Percentiles rank a stretch among this genome's conserved stretches.
Evolutionary conservation across 2,329 filamentous ascomycete species (phyloP).

Genomic region (Bipolaris gigantea): DNA sequence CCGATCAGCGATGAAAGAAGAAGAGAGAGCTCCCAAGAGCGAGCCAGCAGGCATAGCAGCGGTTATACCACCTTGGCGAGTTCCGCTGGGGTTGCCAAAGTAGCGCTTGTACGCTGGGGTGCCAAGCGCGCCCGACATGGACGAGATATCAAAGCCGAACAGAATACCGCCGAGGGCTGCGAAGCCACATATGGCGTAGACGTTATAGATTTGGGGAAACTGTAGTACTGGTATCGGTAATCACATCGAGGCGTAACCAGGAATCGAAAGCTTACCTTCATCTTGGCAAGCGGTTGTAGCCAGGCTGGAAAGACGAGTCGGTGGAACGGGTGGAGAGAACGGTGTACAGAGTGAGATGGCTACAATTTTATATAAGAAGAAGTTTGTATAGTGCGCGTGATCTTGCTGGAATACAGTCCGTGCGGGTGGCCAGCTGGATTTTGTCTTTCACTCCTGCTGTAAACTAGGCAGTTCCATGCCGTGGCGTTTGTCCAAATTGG

Average conservation of each 20-base stretch:
- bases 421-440: slow-evolving; percentile 7
- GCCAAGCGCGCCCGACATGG: slow-evolving; percentile 45
- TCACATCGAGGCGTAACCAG: background rate
- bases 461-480: slow-evolving; percentile 9
- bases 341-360: background rate
- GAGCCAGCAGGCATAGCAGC: slow-evolving; percentile 55
- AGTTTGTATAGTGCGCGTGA: slow-evolving; percentile 23
- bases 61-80: slow-evolving; percentile 49
- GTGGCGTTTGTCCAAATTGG: slow-evolving; percentile 15
- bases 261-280: slow-evolving; percentile 27
- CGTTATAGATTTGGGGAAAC: slow-evolving; percentile 49
- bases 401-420: slow-evolving; percentile 13
- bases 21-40: slow-evolving; percentile 50
- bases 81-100: slow-evolving; percentile 41
- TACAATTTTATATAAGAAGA: slow-evolving; percentile 16
- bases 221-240: slow-evolving; percentile 13
- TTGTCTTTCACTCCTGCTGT: slow-evolving; percentile 13
- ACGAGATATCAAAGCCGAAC: slow-evolving; percentile 47
- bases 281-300: slow-evolving; percentile 25
- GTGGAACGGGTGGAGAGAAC: slow-evolving; percentile 1
- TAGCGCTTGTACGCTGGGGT: slow-evolving; percentile 45
- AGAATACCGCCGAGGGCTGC: slow-evolving; percentile 58
- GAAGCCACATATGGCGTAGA: slow-evolving; percentile 55
- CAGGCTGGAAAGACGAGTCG: slow-evolving; percentile 13
- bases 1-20: slow-evolving; percentile 52